Evolutionary conservation across 345 rosid genomes (phyloP).

Genomic region (Physaria fendleri): DNA sequence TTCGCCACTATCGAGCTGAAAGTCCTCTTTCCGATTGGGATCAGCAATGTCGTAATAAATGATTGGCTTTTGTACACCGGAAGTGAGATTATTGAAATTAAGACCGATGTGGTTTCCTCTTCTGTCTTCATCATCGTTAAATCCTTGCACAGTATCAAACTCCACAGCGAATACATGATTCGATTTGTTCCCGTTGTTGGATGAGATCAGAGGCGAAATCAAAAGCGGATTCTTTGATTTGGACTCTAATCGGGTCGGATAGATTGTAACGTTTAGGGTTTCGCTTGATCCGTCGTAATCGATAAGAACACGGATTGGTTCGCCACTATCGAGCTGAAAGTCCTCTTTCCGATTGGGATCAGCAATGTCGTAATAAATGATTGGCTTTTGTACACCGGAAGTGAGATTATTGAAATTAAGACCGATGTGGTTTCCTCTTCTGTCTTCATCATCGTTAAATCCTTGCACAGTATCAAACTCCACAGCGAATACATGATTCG

Average conservation of each 20-base stretch:
- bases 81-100: no score
- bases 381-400: constrained; percentile 8
- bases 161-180: constrained; percentile 58
- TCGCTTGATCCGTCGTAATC: constrained; percentile 46
- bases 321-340: constrained; percentile 32
- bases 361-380: constrained; percentile 14
- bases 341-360: constrained; percentile 8
- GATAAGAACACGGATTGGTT: constrained; percentile 47
- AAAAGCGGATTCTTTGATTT: constrained; percentile 38
- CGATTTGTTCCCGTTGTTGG: not conserved
- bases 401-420: constrained; percentile 46
- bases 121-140: constrained; percentile 12
- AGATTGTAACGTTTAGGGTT: constrained; percentile 37
- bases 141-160: constrained; percentile 56
- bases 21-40: no score
- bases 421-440: constrained; percentile 48
- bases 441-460: constrained; percentile 16
- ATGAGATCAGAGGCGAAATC: no score
- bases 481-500: constrained; percentile 50
- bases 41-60: no score
- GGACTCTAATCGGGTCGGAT: constrained; percentile 16
- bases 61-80: no score
- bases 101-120: constrained; percentile 54
- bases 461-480: constrained; percentile 64
- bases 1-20: no score